Conservation (phyloP, 2,329 filamentous ascomycete species). For the Phaeosphaeriaceae sp. region DNA sequence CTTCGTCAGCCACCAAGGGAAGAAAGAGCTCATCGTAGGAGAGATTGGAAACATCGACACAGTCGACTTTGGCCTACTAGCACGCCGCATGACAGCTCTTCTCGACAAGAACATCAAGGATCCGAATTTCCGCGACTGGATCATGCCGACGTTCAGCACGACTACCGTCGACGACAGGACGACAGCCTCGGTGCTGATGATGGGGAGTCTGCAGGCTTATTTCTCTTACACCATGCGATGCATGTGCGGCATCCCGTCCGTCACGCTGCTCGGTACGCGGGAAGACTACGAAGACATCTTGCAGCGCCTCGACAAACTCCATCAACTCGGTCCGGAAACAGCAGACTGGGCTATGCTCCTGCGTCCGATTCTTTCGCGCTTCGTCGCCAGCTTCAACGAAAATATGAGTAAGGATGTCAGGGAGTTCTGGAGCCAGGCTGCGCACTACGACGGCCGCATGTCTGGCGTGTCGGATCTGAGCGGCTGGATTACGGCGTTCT, state of each 20-base stretch:
- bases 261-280: conserved; percentile 25
- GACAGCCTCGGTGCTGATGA: conserved; percentile 23
- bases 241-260: conserved; percentile 24
- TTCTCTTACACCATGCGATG: conserved; percentile 10
- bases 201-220: conserved; percentile 23
- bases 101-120: conserved; percentile 9
- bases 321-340: conserved; percentile 12
- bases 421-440: conserved; percentile 21
- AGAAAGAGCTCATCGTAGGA: conserved; percentile 18
- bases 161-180: conserved; percentile 19
- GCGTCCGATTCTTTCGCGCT: conserved; percentile 14
- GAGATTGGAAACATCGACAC: conserved; percentile 7
- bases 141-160: conserved; percentile 27
- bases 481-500: conserved; percentile 29
- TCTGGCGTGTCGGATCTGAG: conserved; percentile 12
- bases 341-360: conserved; percentile 15
- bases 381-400: conserved; percentile 18
- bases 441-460: not conserved
- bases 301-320: conserved; percentile 17
- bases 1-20: conserved; percentile 42
- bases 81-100: not conserved
- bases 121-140: conserved; percentile 8
- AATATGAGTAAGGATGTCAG: too few relatives aligned
- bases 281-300: conserved; percentile 25
- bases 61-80: conserved; percentile 7